Evolutionary conservation across 345 rosid genomes (phyloP).

Genomic region (Camelina sativa): DNA sequence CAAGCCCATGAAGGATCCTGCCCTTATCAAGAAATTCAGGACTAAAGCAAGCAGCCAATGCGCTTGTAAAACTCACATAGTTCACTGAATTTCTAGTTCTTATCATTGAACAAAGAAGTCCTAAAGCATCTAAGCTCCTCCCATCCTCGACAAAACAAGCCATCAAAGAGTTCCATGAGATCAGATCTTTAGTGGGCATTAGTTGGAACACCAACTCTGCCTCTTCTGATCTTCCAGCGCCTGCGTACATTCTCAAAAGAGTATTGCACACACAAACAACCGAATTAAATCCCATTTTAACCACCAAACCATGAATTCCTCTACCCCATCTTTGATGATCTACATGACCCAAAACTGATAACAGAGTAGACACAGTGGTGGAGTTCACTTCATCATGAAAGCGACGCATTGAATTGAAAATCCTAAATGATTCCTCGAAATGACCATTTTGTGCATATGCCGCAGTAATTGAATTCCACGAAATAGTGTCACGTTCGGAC

Average conservation of each 20-base stretch:
- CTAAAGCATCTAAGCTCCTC: slow-evolving; percentile 59
- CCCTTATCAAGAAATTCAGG: slow-evolving; percentile 54
- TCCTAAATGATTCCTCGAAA: slow-evolving; percentile 50
- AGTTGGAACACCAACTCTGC: slow-evolving; percentile 65
- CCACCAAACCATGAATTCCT: slow-evolving; percentile 69
- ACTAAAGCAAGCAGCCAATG: slow-evolving; percentile 70
- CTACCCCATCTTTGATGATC: slow-evolving; percentile 70
- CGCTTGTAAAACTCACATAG: slow-evolving; percentile 80
- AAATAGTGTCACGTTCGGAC: slow-evolving; percentile 67
- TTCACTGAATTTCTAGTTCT: slow-evolving; percentile 43
- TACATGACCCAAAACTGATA: slow-evolving; percentile 60
- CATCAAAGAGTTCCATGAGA: slow-evolving; percentile 84
- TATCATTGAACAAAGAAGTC: slow-evolving; percentile 55
- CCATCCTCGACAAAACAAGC: slow-evolving; percentile 65
- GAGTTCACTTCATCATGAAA: slow-evolving; percentile 57
- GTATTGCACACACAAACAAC: slow-evolving; percentile 65
- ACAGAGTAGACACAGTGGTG: slow-evolving; percentile 70
- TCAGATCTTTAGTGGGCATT: slow-evolving; percentile 71
- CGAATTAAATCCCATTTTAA: slow-evolving; percentile 60
- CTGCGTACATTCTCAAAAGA: slow-evolving; percentile 73
- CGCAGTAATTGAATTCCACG: slow-evolving; percentile 80
- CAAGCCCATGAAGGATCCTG: slow-evolving; percentile 72
- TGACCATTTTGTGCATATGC: slow-evolving; percentile 62
- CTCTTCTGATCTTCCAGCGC: slow-evolving; percentile 60
- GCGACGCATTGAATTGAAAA: slow-evolving; percentile 62